Evolutionary conservation across 2,329 filamentous ascomycete genomes (phyloP).

Genomic region (Colletotrichum tanaceti): DNA sequence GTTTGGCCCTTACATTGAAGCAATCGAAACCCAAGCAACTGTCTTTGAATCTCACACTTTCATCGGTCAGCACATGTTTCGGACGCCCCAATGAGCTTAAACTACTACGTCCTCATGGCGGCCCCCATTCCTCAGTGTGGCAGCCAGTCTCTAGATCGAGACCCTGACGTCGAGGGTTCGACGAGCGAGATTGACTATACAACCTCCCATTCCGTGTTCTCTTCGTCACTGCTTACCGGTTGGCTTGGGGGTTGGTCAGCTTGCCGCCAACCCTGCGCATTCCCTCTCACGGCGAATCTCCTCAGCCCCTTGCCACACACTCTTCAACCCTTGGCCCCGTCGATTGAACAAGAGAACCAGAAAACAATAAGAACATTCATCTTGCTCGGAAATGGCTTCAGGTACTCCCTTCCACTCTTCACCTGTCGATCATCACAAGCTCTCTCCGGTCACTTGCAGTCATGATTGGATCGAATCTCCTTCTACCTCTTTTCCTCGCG

Average conservation of each 20-base stretch:
- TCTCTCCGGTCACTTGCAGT: background rate
- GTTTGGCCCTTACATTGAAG: no score
- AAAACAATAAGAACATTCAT: slow-evolving; percentile 9
- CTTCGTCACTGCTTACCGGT: background rate
- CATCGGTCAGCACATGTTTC: slow-evolving; percentile 1
- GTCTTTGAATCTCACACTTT: slow-evolving; percentile 9
- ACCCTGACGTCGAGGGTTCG: background rate
- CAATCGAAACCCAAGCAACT: background rate
- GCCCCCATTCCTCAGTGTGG: slow-evolving; percentile 16
- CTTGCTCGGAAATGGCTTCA: background rate
- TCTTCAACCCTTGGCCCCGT: background rate
- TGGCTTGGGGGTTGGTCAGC: slow-evolving; percentile 23
- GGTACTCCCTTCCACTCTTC: slow-evolving; percentile 9
- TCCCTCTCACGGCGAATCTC: slow-evolving; percentile 18
- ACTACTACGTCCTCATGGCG: no score
- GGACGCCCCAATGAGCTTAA: background rate
- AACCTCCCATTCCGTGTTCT: background rate
- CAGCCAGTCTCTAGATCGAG: background rate
- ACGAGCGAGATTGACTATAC: background rate
- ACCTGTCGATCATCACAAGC: slow-evolving; percentile 19
- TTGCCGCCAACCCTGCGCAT: slow-evolving; percentile 20
- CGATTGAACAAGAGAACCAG: background rate
- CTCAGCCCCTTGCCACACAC: background rate
- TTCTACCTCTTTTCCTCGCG: slow-evolving; percentile 29
- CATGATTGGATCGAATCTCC: slow-evolving; percentile 22